Evolutionary conservation across 441 rosid genomes (phyloP), one percentile per base, ranked within the genome.

Genomic region (Gossypium gossypioides): DNA sequence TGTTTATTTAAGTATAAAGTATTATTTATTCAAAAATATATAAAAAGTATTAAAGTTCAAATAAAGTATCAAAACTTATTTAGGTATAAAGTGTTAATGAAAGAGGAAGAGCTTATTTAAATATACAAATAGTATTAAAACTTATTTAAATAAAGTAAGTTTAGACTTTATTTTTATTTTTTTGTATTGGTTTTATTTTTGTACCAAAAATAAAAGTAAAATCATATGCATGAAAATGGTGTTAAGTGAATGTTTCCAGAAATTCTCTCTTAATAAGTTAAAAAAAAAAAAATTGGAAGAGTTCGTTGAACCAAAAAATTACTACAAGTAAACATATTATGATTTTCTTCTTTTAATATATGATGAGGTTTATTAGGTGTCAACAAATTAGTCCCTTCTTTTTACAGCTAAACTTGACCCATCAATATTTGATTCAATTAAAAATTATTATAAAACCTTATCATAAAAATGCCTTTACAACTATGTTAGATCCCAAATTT

Each of bases 371-470:
- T 16, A 16, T 44, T 65, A 44, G 37, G 34, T 65, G 32, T 24
- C 55, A 44, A 65, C 55, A 65, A 46, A 42, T n/a, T 67, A 15
- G 40, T 51, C 61, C 48, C 50, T 34, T n/a, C n/a, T 32, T 68
- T 68, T 54, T 10, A 4, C 60, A 51, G 72, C 72, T 68, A 50
- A 68, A 51, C 68, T 40, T 16, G 46, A 68, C 48, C 60, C 16
- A 68, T 51, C 27, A 27, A 8, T 68, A 9, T 29, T n/a, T 15
- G 1, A 34, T 60, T 60, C 15, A 29, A 60, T 60, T 15, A 60
- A 60, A 1, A 6, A 13, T 27, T 15, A 6, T 6, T 29, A 27
- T 24, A 48, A 66, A 66, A 66, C 12, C 2, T 24, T 6, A 25
- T 27, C 56, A 48, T 16, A 34, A 15, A 60, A 60, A 0, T 60